A percentile compares a stretch with the other conserved stretches of the same genome.
phyloP scores from a whole-genome alignment of 2,329 filamentous ascomycete species.

The Aspergillus versicolor region DNA sequence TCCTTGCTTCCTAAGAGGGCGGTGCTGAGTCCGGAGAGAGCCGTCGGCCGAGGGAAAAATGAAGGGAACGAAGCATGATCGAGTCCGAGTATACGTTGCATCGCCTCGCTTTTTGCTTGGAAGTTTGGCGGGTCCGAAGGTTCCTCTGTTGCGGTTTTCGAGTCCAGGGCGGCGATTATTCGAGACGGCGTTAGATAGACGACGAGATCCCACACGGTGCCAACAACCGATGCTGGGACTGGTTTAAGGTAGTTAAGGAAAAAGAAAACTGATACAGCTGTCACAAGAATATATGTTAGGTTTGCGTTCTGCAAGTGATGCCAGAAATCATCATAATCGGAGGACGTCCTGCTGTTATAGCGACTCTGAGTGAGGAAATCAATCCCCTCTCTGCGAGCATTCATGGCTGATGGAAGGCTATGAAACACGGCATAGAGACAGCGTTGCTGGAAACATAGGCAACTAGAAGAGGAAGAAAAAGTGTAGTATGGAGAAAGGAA shows the following conservation, averaged over 20 bases:
- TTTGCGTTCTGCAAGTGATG: slow-evolving; percentile 27
- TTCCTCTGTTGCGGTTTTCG: slow-evolving; percentile 47
- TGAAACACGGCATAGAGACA: slow-evolving; percentile 22
- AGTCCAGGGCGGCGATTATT: slow-evolving; percentile 49
- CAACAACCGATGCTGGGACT: slow-evolving; percentile 30
- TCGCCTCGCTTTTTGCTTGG: slow-evolving; percentile 61
- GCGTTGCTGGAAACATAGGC: slow-evolving; percentile 6
- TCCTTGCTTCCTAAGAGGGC: slow-evolving; percentile 37
- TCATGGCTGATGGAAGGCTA: slow-evolving; percentile 33
- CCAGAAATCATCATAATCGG: slow-evolving; percentile 33
- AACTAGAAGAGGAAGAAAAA: slow-evolving; percentile 15
- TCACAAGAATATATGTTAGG: slow-evolving; percentile 30
- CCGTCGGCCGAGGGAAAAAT: slow-evolving; percentile 56
- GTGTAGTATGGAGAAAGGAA: slow-evolving; percentile 14
- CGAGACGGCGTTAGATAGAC: slow-evolving; percentile 41
- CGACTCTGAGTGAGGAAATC: slow-evolving; percentile 30
- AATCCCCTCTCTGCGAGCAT: slow-evolving; percentile 31
- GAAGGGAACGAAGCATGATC: slow-evolving; percentile 60
- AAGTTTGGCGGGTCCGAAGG: slow-evolving; percentile 34
- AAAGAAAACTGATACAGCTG: slow-evolving; percentile 28
- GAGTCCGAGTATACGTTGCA: slow-evolving; percentile 63
- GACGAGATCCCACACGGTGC: slow-evolving; percentile 37
- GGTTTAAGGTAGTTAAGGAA: slow-evolving; percentile 32
- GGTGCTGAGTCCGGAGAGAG: slow-evolving; percentile 55
- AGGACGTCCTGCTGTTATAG: slow-evolving; percentile 26